These are phyloP conservation scores for Colletotrichum viniferum DNA, from an alignment of 2,329 filamentous ascomycete genomes.

Conservation along the genomic window DNA sequence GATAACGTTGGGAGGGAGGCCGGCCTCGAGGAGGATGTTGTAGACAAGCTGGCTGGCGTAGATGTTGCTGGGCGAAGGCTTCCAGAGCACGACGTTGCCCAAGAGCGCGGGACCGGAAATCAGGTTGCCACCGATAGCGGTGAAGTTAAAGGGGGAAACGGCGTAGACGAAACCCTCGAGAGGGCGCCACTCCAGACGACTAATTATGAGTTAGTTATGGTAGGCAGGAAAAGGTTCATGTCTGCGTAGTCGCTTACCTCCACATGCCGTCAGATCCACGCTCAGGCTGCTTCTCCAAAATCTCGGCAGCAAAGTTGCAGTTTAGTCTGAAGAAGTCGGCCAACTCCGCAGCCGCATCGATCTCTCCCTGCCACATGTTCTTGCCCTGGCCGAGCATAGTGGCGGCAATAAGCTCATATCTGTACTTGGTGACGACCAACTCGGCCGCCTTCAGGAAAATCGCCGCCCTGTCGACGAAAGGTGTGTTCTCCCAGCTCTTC, in stretches of 20 bases:
- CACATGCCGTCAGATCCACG: slow-evolving; percentile 33
- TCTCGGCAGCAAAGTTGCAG: slow-evolving; percentile 34
- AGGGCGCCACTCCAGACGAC: slow-evolving; percentile 38
- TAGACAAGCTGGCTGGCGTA: slow-evolving; percentile 39
- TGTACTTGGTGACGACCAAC: slow-evolving; percentile 30
- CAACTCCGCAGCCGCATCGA: slow-evolving; percentile 38
- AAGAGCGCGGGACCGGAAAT: slow-evolving; percentile 38
- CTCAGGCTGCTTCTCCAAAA: slow-evolving; percentile 39
- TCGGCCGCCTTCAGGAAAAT: slow-evolving; percentile 38
- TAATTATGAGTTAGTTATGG: slow-evolving; percentile 1
- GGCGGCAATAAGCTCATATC: slow-evolving; percentile 37
- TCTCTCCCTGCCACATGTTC: slow-evolving; percentile 43
- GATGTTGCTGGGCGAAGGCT: slow-evolving; percentile 38
- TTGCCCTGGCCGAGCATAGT: slow-evolving; percentile 47
- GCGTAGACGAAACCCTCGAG: slow-evolving; percentile 47
- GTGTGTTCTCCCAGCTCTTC: slow-evolving; percentile 33
- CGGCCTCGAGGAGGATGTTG: slow-evolving; percentile 44
- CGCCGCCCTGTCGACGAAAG: slow-evolving; percentile 38
- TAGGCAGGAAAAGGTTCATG: too few species aligned
- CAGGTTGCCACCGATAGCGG: slow-evolving; percentile 41
- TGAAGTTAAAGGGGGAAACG: slow-evolving; percentile 47
- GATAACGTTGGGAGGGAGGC: slow-evolving; percentile 40
- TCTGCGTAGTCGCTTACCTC: slow-evolving; percentile 24
- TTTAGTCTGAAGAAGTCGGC: slow-evolving; percentile 41
- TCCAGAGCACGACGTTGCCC: slow-evolving; percentile 47